These are phyloP conservation scores for Fusarium chlamydosporum DNA, from an alignment of 2,329 filamentous ascomycete genomes.

Conservation along the genomic window DNA sequence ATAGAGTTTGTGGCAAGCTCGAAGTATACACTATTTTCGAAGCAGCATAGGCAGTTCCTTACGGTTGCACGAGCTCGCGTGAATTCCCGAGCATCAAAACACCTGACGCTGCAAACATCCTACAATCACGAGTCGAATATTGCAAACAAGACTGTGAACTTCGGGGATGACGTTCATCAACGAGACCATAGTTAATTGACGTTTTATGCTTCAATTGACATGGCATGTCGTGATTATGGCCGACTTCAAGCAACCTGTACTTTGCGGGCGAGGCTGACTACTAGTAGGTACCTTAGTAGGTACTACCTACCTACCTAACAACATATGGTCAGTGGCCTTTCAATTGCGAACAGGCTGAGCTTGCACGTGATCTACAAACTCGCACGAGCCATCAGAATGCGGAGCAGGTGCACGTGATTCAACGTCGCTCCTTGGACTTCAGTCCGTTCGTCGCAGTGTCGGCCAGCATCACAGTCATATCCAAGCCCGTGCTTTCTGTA, in stretches of 20 bases:
- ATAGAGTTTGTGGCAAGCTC: not conserved
- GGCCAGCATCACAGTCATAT: constrained; percentile 44
- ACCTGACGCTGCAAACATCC: constrained; percentile 19
- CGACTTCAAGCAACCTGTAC: not conserved
- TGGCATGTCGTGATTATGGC: not conserved
- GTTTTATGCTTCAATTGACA: not conserved
- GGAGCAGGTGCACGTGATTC: constrained; percentile 50
- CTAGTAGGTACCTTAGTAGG: too few relatives aligned
- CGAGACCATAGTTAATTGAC: not conserved
- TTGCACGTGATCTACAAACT: constrained; percentile 45
- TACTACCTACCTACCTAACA: too few relatives aligned
- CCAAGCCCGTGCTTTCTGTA: constrained; percentile 41
- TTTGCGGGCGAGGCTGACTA: constrained; percentile 17
- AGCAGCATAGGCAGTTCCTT: not conserved
- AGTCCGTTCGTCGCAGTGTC: constrained; percentile 45
- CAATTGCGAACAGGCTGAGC: constrained; percentile 14
- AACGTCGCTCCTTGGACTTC: constrained; percentile 39
- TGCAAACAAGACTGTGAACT: not conserved
- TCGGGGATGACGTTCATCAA: too few relatives aligned
- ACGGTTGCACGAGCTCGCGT: not conserved
- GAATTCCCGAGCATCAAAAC: not conserved
- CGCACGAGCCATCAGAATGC: constrained; percentile 47
- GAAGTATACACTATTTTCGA: not conserved
- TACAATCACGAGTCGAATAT: not conserved
- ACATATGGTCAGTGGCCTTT: not conserved